Conservation (phyloP, 106 monocot genomes). For the Ottelia alismoides region DNA sequence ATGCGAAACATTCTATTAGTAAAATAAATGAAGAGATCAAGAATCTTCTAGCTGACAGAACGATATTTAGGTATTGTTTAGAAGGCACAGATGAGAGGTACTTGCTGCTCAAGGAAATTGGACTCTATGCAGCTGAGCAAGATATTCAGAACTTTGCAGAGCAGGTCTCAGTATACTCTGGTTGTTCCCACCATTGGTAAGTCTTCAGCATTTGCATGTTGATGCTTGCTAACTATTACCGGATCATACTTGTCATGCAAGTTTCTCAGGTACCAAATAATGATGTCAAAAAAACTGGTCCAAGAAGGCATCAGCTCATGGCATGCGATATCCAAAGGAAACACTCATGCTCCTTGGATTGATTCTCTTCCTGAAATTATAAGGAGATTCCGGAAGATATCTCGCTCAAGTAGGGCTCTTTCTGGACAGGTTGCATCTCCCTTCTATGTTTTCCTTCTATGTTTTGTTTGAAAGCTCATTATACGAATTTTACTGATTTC, state of each 20-base stretch:
- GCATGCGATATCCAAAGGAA: constrained; percentile 48
- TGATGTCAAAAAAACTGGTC: constrained; percentile 58
- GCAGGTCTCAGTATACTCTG: constrained; percentile 67
- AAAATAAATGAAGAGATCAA: constrained; percentile 10
- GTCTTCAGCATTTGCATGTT: too few species aligned
- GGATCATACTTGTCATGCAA: not conserved
- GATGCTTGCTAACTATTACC: too few species aligned
- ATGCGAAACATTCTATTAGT: constrained; percentile 29
- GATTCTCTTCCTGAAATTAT: constrained; percentile 60
- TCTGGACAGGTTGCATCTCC: constrained; percentile 46
- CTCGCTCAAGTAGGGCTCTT: constrained; percentile 50
- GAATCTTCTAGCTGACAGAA: constrained; percentile 36
- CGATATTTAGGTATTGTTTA: constrained; percentile 75
- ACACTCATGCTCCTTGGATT: constrained; percentile 46
- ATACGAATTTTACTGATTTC: not conserved
- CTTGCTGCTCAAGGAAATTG: constrained; percentile 37
- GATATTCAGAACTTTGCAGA: constrained; percentile 56
- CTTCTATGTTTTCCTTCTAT: not conserved
- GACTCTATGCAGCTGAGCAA: constrained; percentile 33
- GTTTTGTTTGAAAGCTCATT: not conserved
- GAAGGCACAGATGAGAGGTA: constrained; percentile 55
- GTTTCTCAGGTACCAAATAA: constrained; percentile 52
- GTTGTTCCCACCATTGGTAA: constrained; percentile 89
- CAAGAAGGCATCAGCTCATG: constrained; percentile 49
- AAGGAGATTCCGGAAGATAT: constrained; percentile 70